These are phyloP conservation scores for Aphanomyces astaci DNA, from an alignment of 352 stramenopile genomes.

Conservation along the genomic window DNA sequence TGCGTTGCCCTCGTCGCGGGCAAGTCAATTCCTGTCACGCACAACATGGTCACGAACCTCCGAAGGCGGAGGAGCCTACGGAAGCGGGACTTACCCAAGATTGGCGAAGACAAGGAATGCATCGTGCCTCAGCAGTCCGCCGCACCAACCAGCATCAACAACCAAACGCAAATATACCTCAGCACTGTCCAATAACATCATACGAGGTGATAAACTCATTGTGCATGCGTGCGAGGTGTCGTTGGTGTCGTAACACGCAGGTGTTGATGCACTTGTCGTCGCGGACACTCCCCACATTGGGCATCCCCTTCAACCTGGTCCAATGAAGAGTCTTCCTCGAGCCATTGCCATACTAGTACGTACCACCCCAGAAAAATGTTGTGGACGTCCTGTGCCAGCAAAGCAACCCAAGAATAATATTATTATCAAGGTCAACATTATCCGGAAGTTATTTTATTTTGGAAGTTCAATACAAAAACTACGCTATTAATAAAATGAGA, in stretches of 20 bases:
- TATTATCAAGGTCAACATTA: no score
- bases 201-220: no score
- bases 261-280: no score
- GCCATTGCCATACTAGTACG: not conserved
- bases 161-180: not conserved
- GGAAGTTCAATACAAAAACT: not conserved
- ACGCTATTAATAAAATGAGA: not conserved
- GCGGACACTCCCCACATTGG: no score
- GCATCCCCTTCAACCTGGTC: no score
- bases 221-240: no score
- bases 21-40: constrained; percentile 12
- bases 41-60: constrained; percentile 20
- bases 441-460: not conserved
- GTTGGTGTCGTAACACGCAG: no score
- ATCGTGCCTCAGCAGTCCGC: not conserved
- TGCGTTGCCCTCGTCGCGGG: constrained; percentile 1
- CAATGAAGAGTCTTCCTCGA: not conserved
- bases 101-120: not conserved
- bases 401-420: not conserved
- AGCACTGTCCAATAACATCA: no score
- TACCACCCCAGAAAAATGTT: not conserved
- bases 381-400: not conserved
- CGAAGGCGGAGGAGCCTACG: not conserved
- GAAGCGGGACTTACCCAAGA: not conserved
- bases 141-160: not conserved